These are phyloP conservation scores for peach (Prunus persica) DNA, from an alignment of 306 rosid species.

Conservation along the genomic window DNA sequence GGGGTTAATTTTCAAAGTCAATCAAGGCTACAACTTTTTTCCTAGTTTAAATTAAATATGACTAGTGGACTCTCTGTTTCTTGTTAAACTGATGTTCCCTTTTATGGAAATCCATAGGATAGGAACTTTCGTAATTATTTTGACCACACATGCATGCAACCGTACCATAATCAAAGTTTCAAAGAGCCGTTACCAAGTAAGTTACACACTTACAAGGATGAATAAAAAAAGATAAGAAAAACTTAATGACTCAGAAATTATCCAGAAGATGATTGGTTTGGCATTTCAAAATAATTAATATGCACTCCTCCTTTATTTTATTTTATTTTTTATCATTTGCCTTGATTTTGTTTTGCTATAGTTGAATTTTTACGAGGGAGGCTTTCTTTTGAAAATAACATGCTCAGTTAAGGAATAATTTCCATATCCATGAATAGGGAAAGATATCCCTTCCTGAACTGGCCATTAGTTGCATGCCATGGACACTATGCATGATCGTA, in stretches of 20 bases:
- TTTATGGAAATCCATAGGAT: neutral
- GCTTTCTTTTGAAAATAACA: too few relatives aligned
- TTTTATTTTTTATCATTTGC: neutral
- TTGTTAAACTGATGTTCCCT: neutral
- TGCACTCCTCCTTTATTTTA: neutral
- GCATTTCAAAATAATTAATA: too few relatives aligned
- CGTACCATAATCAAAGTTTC: neutral
- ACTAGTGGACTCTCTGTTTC: neutral
- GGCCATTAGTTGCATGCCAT: too few relatives aligned
- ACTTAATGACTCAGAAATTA: too few relatives aligned
- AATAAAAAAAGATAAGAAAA: too few relatives aligned
- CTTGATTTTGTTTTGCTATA: neutral
- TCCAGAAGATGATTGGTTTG: too few relatives aligned
- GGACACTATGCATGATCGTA: too few relatives aligned
- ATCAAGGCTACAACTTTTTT: neutral
- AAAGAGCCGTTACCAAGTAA: neutral
- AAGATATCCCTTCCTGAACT: too few relatives aligned
- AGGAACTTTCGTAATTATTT: neutral
- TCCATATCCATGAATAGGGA: too few relatives aligned
- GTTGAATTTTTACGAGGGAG: neutral
- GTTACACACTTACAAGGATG: neutral
- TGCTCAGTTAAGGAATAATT: too few relatives aligned
- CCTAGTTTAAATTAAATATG: conserved; percentile 4
- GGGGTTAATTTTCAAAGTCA: neutral
- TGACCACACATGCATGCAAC: neutral